Evolutionary conservation across 2,329 filamentous ascomycete species (phyloP).

Genomic region (Neofusicoccum umdonicola): DNA sequence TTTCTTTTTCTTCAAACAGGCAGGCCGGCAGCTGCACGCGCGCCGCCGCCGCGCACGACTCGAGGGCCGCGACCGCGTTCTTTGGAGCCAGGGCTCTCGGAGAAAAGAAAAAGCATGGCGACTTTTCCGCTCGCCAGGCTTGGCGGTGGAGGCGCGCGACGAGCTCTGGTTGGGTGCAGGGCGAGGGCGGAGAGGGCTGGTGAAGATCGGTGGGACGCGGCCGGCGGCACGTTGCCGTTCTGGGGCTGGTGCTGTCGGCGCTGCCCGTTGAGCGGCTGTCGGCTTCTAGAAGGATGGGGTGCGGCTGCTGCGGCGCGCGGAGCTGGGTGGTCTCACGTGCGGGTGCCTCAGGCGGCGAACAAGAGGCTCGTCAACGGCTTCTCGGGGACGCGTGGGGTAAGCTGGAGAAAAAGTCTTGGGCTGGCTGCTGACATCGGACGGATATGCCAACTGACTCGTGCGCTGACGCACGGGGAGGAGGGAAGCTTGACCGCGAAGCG

Average conservation of each 20-base stretch:
- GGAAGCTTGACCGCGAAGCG: too few species aligned
- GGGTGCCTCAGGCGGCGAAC: not conserved
- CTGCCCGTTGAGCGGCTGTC: not conserved
- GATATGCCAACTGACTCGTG: not conserved
- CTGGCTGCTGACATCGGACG: not conserved
- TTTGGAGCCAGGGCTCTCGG: not conserved
- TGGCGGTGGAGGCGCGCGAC: not conserved
- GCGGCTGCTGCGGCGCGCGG: not conserved
- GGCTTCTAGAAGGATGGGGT: conserved; percentile 8
- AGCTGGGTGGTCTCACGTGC: not conserved
- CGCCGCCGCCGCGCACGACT: too few species aligned
- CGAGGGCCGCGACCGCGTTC: not conserved
- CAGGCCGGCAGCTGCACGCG: not conserved
- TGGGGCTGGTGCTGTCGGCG: conserved; percentile 6
- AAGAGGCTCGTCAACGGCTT: too few species aligned
- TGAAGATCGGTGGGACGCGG: conserved; percentile 4
- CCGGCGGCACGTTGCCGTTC: not conserved
- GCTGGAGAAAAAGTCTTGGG: not conserved
- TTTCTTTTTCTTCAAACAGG: not conserved
- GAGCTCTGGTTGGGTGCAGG: not conserved
- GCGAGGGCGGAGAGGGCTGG: not conserved
- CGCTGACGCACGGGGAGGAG: too few species aligned
- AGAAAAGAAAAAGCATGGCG: conserved; percentile 3
- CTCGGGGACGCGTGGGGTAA: too few species aligned
- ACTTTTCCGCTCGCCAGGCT: conserved; percentile 7